A percentile compares a stretch with the other conserved stretches of the same genome.
Conservation (phyloP, 352 stramenopile genomes). For the Pythium dissotocum region DNA sequence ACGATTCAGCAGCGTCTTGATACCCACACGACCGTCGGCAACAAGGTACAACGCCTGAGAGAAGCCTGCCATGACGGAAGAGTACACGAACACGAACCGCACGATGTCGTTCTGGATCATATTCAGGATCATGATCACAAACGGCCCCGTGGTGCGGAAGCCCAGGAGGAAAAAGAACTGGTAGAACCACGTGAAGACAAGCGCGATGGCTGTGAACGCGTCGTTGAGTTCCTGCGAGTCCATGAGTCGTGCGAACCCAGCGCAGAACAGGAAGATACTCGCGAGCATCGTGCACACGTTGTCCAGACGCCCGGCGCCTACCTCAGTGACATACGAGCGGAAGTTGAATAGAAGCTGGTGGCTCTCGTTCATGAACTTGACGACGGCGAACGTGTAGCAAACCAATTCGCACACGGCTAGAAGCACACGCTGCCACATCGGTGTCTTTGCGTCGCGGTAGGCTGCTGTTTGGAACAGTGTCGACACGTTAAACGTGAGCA, state of each 20-base stretch:
- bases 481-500: slow-evolving; percentile 43
- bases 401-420: slow-evolving; percentile 38
- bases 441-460: slow-evolving; percentile 27
- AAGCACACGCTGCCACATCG: slow-evolving; percentile 21
- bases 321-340: slow-evolving; percentile 40
- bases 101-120: slow-evolving; percentile 67
- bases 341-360: slow-evolving; percentile 52
- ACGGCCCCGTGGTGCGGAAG: slow-evolving; percentile 60
- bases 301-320: slow-evolving; percentile 46
- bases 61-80: slow-evolving; percentile 56
- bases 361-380: slow-evolving; percentile 59
- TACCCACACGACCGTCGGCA: slow-evolving; percentile 41
- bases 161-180: slow-evolving; percentile 69
- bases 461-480: slow-evolving; percentile 47
- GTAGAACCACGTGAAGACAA: slow-evolving; percentile 66
- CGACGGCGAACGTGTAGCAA: slow-evolving; percentile 30
- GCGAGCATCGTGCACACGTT: slow-evolving; percentile 55
- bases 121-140: slow-evolving; percentile 67
- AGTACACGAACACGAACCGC: slow-evolving; percentile 59
- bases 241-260: slow-evolving; percentile 26
- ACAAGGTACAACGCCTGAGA: slow-evolving; percentile 58
- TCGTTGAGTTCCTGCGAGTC: slow-evolving; percentile 38
- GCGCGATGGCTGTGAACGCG: slow-evolving; percentile 39
- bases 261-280: slow-evolving; percentile 38
- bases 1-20: slow-evolving; percentile 35